These are phyloP conservation scores for Carallia brachiata DNA, from an alignment of 345 rosid species.

Conservation along the genomic window DNA sequence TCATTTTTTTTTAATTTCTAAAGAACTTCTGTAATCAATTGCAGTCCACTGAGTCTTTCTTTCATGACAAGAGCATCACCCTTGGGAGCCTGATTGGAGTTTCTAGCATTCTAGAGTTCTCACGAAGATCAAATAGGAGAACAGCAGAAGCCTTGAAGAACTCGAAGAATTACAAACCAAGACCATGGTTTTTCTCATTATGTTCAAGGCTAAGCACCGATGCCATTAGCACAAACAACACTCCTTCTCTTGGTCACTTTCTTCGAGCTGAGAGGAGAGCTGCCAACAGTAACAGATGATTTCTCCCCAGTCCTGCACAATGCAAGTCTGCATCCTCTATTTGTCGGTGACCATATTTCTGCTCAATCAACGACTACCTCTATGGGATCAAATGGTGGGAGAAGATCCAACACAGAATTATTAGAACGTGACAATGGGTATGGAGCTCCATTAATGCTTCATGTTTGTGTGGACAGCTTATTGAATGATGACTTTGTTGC, in stretches of 20 bases:
- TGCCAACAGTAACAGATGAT: slow-evolving; percentile 24
- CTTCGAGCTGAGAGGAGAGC: slow-evolving; percentile 72
- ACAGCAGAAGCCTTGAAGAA: slow-evolving; percentile 38
- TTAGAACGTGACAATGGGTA: slow-evolving; percentile 30
- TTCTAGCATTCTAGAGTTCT: slow-evolving; percentile 57
- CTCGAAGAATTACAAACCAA: slow-evolving; percentile 47
- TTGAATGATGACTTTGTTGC: slow-evolving; percentile 20
- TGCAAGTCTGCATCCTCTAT: slow-evolving; percentile 23
- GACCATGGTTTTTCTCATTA: slow-evolving; percentile 66
- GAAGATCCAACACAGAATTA: slow-evolving; percentile 28
- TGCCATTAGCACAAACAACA: slow-evolving; percentile 42
- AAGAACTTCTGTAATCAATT: slow-evolving; percentile 1
- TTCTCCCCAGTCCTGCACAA: slow-evolving; percentile 22
- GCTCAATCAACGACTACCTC: slow-evolving; percentile 14
- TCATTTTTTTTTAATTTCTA: neutral
- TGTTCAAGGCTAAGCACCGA: slow-evolving; percentile 73
- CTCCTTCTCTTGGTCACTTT: slow-evolving; percentile 67
- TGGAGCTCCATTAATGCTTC: slow-evolving; percentile 41
- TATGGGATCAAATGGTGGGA: slow-evolving; percentile 12
- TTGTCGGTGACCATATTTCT: slow-evolving; percentile 27
- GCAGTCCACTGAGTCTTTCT: slow-evolving; percentile 81
- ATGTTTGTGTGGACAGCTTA: slow-evolving; percentile 43
- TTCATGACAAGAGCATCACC: slow-evolving; percentile 68
- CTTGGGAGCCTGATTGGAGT: slow-evolving; percentile 77
- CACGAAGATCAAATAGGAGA: slow-evolving; percentile 56